A percentile compares a stretch with the other conserved stretches of the same genome.
phyloP scores from a whole-genome alignment of 2,329 filamentous ascomycete genomes.

The Trichoderma afroharzianum region DNA sequence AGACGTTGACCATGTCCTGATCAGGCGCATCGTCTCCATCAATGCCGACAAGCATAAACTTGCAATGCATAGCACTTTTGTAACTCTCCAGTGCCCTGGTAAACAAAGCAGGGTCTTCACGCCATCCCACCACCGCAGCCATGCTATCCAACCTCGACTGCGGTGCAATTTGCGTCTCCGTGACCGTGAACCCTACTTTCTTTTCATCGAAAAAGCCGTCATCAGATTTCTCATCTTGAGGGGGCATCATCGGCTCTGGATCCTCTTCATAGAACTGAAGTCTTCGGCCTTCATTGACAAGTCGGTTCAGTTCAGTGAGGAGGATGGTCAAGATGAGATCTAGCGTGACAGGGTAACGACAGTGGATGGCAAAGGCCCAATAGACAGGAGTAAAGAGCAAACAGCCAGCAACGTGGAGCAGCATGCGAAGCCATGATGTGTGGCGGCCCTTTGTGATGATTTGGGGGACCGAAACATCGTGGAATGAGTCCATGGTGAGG shows the following conservation, averaged over 20 bases:
- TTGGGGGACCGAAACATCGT: background rate
- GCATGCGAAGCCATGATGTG: slow-evolving; percentile 20
- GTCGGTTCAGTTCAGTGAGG: slow-evolving; percentile 24
- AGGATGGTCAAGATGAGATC: slow-evolving; percentile 23
- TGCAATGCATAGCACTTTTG: slow-evolving; percentile 18
- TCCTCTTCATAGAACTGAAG: slow-evolving; percentile 18
- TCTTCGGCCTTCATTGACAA: slow-evolving; percentile 24
- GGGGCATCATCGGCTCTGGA: background rate
- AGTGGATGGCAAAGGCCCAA: slow-evolving; percentile 22
- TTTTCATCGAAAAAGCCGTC: slow-evolving; percentile 14
- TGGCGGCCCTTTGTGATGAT: slow-evolving; percentile 15
- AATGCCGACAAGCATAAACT: slow-evolving; percentile 25
- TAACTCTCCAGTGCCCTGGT: slow-evolving; percentile 25
- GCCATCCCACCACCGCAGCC: slow-evolving; percentile 27
- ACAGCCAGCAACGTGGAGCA: slow-evolving; percentile 23
- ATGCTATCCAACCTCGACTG: slow-evolving; percentile 21
- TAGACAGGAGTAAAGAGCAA: slow-evolving; percentile 21
- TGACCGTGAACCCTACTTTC: slow-evolving; percentile 16
- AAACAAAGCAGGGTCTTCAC: slow-evolving; percentile 25
- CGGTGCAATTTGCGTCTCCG: slow-evolving; percentile 14
- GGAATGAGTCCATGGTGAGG: slow-evolving; percentile 6
- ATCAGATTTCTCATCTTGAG: slow-evolving; percentile 10
- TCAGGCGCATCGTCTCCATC: slow-evolving; percentile 25
- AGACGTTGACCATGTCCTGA: slow-evolving; percentile 26
- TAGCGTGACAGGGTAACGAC: slow-evolving; percentile 24